Base-by-base conservation (phyloP, 2,329 filamentous ascomycete genomes). In the Hymenoscyphus linearis region DNA sequence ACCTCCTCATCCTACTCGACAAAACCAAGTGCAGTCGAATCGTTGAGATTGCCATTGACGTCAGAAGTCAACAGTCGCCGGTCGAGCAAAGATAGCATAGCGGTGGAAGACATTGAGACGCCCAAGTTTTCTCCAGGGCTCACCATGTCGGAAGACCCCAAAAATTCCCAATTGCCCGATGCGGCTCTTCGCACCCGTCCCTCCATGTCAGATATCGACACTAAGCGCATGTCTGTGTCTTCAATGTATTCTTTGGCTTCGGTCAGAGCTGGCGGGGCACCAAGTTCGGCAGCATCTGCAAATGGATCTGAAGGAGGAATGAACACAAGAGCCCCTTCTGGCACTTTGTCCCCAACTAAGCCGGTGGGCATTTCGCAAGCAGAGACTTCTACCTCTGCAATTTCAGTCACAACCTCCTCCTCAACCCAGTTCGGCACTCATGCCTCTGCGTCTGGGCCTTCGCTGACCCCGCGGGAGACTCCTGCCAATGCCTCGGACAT, bases 211-310 rank as follows among this genome's bases (percentile, higher is more conserved):
- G 80, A 83, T 22, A 69, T 74, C 25, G 78, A 87, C 44, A 78
- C 78, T 52, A 88, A 90, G 69, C 85, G 89, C 57, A 79, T 89
- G 71, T 92, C 89, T 26, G 82, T 88, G 62, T 90, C 87, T 7
- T 93, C 89, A 0, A 77, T 90, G 57, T 88, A 89, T 70, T 91
- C 88, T 35, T 76, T 89, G 26, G 83, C 84, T 52, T 89, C 87
- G 5, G 83, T 79, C 4, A 65, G 71, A 60, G 70, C 69, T 44
- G 69, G 70, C 58, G 82, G 82, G 53, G 76, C 79, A 31, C 73
- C 77, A 60, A 82, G 81, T 64, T 80, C 82, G 18, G 77, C 80
- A 35, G 77, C 77, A 18, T 85, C 83, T 57, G 76, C 76, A 22
- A 79, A 79, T 71, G 80, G 81, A 22, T 83, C 83, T 59, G 83